Base-by-base conservation (phyloP, 495 filamentous ascomycete species). In the Saxophila tyrrhenica region DNA sequence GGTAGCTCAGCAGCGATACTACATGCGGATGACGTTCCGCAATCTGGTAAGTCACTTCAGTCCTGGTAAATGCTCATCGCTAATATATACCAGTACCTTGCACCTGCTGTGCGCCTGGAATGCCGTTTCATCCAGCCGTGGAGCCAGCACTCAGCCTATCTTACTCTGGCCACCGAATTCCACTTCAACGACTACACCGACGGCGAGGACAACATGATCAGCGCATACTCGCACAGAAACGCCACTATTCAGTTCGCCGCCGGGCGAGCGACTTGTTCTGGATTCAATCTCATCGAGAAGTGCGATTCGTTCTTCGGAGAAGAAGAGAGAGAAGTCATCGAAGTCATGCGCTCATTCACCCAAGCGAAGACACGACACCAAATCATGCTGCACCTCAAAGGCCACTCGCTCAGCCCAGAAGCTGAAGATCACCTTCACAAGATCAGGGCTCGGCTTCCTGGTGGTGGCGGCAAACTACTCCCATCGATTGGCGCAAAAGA, bases 401-500 rank as follows among this genome's bases (percentile, higher is more conserved):
- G 19, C 7, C 17, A n/a, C 19, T n/a, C 15, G 8, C 41, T 44
- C n/a, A 17, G 7, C 17, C 19, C 41, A 7, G 7, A 7, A 21
- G 16, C 15, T n/a, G 19, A 44, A 17, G 16, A 21, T 5, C 41
- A 44, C 41, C 50, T 53, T 15, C 13, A 29, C 24, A 45, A 53
- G 2, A 39, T 53, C 3, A 20, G 39, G 19, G 17, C 29, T 23
- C 50, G 38, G 10, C 50, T 53, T n/a, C 50, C 50, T 41, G 38
- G 50, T 13, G 50, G 50, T n/a, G 25, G 35, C 19, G 50, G 50
- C 15, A 13, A 10, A 22, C 50, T 45, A 1, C 25, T 53, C n/a
- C 50, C 50, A 16, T 41, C 39, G 19, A 44, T 53, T 29, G 50
- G 50, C 3, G 19, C 19, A 2, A 41, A 39, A 25, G 50, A 43